These are phyloP conservation scores for Copromyces sp. DNA, from an alignment of 495 filamentous ascomycete species.

Conservation along the genomic window DNA sequence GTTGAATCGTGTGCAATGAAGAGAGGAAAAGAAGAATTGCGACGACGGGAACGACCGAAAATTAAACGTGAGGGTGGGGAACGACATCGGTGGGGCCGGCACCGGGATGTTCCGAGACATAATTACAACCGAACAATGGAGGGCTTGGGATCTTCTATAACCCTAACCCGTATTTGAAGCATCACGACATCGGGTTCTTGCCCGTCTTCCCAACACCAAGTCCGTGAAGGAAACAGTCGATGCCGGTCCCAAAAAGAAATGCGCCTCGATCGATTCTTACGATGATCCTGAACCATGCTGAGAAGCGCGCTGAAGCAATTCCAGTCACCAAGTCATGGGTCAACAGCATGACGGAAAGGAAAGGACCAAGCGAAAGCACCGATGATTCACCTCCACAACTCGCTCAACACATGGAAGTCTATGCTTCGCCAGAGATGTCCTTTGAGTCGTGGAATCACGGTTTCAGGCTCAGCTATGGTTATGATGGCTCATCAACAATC, in stretches of 20 bases:
- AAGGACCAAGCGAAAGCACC: neutral
- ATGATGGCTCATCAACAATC: neutral
- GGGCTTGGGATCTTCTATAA: neutral
- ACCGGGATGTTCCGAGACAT: neutral
- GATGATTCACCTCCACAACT: neutral
- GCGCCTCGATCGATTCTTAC: neutral
- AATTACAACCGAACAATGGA: neutral
- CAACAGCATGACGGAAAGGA: neutral
- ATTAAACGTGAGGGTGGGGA: neutral
- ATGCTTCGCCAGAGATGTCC: neutral
- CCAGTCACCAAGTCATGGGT: neutral
- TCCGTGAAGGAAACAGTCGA: neutral
- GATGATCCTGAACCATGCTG: neutral
- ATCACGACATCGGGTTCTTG: neutral
- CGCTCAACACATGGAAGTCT: neutral
- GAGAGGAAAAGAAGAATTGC: neutral
- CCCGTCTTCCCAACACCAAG: neutral
- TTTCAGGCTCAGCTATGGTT: neutral
- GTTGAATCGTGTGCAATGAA: neutral
- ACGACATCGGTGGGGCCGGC: neutral
- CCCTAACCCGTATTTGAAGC: slow-evolving; percentile 1
- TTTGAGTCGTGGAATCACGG: neutral
- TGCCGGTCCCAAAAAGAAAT: neutral
- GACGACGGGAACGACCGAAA: neutral
- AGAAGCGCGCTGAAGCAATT: neutral